A percentile compares a stretch with the other conserved stretches of the same genome.
phyloP scores from a whole-genome alignment of 805 yeast genomes.

The Kuraishia molischiana region DNA sequence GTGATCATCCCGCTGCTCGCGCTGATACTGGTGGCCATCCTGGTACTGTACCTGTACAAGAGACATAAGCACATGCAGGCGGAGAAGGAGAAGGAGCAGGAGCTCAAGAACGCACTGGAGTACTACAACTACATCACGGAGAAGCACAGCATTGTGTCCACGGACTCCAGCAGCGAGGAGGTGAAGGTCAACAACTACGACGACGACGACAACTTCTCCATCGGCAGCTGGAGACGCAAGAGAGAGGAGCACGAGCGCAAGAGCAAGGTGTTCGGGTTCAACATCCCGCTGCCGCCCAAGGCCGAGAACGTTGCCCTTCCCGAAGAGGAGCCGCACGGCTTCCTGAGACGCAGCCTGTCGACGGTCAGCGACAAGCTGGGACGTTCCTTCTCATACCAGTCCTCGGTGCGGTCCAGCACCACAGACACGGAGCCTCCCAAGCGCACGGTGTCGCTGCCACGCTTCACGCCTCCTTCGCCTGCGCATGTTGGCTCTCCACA shows the following conservation, averaged over 20 bases:
- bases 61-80: constrained; percentile 15
- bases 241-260: constrained; percentile 33
- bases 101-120: constrained; percentile 20
- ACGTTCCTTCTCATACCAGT: constrained; percentile 18
- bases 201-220: constrained; percentile 34
- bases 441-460: neutral
- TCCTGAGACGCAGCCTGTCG: constrained; percentile 17
- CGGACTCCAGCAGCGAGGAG: constrained; percentile 11
- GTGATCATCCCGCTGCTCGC: constrained; percentile 32
- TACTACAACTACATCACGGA: constrained; percentile 12
- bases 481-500: neutral
- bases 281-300: neutral
- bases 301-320: neutral
- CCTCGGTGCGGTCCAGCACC: constrained; percentile 12
- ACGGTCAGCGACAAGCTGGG: constrained; percentile 12
- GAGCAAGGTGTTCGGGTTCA: constrained; percentile 5
- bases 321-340: constrained; percentile 3
- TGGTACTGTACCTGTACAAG: constrained; percentile 17
- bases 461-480: neutral
- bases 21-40: constrained; percentile 22
- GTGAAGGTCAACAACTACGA: constrained; percentile 19
- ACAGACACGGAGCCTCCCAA: too few species aligned
- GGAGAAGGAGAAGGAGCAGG: constrained; percentile 17
- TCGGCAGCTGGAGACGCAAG: constrained; percentile 43
- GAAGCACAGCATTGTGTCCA: constrained; percentile 2